Conservation (phyloP, 192 early-diverging fungal species). For the Lobosporangium transversale region DNA sequence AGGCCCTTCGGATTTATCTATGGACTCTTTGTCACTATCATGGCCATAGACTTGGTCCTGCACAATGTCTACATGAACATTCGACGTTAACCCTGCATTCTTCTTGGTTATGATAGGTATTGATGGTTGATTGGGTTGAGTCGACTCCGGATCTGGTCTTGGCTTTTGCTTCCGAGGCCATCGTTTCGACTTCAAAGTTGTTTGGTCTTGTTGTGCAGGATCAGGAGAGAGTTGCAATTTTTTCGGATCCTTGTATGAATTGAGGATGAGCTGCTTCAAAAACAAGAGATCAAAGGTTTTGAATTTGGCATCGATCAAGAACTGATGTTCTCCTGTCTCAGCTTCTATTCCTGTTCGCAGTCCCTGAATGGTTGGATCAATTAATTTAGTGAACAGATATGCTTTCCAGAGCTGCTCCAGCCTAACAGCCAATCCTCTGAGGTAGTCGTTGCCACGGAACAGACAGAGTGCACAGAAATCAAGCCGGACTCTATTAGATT, state of each 20-base stretch:
- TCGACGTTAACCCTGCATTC: too few species aligned
- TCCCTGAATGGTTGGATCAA: slow-evolving; percentile 24
- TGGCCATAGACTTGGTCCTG: not conserved
- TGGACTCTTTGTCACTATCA: slow-evolving; percentile 23
- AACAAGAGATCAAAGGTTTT: slow-evolving; percentile 49
- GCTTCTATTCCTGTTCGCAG: too few species aligned
- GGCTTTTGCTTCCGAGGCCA: not conserved
- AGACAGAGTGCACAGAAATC: slow-evolving; percentile 49
- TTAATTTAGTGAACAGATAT: slow-evolving; percentile 35
- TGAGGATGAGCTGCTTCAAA: slow-evolving; percentile 27
- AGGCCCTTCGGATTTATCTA: not conserved
- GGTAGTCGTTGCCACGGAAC: slow-evolving; percentile 52
- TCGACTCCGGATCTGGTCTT: slow-evolving; percentile 32
- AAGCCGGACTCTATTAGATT: slow-evolving; percentile 25
- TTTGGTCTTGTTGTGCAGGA: not conserved
- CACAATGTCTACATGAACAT: too few species aligned
- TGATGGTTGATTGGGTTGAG: too few species aligned
- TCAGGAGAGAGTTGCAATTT: not conserved
- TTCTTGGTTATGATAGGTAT: too few species aligned
- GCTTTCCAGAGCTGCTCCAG: slow-evolving; percentile 38
- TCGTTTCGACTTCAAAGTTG: not conserved
- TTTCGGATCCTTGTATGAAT: slow-evolving; percentile 17
- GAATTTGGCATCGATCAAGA: slow-evolving; percentile 32
- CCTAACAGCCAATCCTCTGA: slow-evolving; percentile 17
- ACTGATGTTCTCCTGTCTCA: not conserved